phyloP scores from a whole-genome alignment of 352 stramenopile species.

The Globisporangium splendens region DNA sequence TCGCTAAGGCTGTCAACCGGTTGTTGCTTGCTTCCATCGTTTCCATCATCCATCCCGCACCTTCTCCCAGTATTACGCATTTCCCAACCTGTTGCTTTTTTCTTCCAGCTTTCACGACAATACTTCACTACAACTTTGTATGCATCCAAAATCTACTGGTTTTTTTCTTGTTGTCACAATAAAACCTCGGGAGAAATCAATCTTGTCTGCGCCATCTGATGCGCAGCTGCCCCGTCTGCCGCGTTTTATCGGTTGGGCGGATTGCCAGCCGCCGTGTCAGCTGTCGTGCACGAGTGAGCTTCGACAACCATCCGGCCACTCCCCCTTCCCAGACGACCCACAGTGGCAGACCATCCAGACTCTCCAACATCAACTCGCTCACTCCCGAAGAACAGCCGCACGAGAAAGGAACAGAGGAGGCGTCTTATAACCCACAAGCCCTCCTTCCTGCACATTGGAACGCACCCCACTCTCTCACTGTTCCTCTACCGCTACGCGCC shows the following conservation, averaged over 20 bases:
- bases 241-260: constrained; percentile 5
- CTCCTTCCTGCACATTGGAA: no score
- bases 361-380: not conserved
- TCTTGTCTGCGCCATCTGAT: not conserved
- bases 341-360: not conserved
- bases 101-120: no score
- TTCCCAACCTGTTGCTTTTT: no score
- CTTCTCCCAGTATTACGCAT: no score
- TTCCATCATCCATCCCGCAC: no score
- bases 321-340: not conserved
- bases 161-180: not conserved
- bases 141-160: no score
- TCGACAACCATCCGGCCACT: not conserved
- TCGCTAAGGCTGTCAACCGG: no score
- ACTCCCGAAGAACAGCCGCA: not conserved
- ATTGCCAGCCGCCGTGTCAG: constrained; percentile 4
- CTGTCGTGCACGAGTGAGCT: not conserved
- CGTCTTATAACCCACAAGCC: not conserved
- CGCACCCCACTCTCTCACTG: no score
- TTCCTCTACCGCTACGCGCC: no score
- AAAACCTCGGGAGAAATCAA: not conserved
- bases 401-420: not conserved
- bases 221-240: not conserved
- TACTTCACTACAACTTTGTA: no score
- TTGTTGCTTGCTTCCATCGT: no score